Conservation (phyloP, 805 yeast genomes). For the Teunomyces aglyptinius region DNA sequence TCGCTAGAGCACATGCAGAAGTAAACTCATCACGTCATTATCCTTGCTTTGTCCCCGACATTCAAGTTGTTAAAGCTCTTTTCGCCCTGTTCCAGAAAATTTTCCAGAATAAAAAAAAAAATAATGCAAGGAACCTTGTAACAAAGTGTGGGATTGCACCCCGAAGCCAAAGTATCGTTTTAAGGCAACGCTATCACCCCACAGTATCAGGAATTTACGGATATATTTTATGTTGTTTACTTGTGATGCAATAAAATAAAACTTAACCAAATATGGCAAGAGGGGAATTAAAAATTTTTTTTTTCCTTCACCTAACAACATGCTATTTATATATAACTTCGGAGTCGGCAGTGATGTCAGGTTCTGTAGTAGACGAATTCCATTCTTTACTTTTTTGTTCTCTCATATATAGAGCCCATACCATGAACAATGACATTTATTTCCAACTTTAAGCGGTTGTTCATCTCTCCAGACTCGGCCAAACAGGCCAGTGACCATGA, state of each 20-base stretch:
- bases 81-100: background rate
- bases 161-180: background rate
- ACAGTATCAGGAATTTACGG: constrained; percentile 3
- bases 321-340: constrained; percentile 1
- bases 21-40: constrained; percentile 1
- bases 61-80: constrained; percentile 10
- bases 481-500: background rate
- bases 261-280: background rate
- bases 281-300: constrained; percentile 1
- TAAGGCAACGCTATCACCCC: background rate
- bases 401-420: background rate
- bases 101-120: no score
- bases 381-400: background rate
- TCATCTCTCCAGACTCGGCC: constrained; percentile 4
- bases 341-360: background rate
- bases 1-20: background rate
- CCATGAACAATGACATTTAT: constrained; percentile 4
- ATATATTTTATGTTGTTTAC: background rate
- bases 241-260: background rate
- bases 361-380: background rate
- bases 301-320: constrained; percentile 3
- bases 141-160: background rate
- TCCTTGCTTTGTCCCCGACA: background rate
- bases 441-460: constrained; percentile 13
- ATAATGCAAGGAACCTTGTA: background rate